phyloP scores from a whole-genome alignment of 345 rosid genomes.

The Rhodamnia argentea region DNA sequence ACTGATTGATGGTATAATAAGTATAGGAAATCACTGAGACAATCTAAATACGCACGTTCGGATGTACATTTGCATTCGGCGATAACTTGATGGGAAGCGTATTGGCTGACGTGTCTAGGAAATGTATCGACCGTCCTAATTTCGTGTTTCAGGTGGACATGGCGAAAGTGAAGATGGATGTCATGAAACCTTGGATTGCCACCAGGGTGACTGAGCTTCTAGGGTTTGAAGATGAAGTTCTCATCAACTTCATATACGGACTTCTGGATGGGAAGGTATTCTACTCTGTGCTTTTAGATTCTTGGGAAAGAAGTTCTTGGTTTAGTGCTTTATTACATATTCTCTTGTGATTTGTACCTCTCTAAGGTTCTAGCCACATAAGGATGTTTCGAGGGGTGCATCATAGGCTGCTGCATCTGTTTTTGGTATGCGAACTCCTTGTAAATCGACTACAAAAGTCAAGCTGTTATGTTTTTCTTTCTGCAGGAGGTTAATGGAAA shows the following conservation, averaged over 20 bases:
- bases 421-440: not conserved
- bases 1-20: not conserved
- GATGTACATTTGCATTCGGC: not conserved
- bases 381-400: not conserved
- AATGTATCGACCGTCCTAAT: not conserved
- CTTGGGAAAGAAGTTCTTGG: not conserved
- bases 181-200: conserved; percentile 94
- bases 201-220: conserved; percentile 84
- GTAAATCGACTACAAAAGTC: not conserved
- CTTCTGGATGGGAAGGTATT: conserved; percentile 73
- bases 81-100: not conserved
- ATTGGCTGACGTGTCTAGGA: not conserved
- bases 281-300: not conserved
- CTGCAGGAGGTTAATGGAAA: conserved; percentile 82
- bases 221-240: conserved; percentile 97
- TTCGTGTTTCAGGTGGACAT: conserved; percentile 51
- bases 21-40: not conserved
- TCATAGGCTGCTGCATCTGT: not conserved
- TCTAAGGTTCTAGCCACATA: not conserved
- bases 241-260: conserved; percentile 88
- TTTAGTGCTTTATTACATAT: not conserved
- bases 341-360: not conserved
- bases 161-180: conserved; percentile 92
- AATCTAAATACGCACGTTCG: not conserved
- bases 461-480: not conserved